Evolutionary conservation across 345 rosid genomes (phyloP), one percentile per base, ranked within the genome.

Genomic region (Brassica cretica): DNA sequence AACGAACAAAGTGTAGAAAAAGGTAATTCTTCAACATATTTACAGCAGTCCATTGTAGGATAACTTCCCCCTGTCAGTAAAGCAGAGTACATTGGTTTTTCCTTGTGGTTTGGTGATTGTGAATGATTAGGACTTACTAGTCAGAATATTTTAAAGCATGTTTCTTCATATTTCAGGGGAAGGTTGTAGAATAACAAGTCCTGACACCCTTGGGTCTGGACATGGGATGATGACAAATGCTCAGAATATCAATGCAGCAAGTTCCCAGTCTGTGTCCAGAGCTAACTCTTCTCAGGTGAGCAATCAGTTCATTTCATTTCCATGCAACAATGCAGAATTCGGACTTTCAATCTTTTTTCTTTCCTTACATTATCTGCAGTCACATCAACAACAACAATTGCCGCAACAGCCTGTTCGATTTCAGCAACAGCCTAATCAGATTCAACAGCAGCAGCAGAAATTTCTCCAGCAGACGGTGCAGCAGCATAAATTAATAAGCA

Each of bases 401-500:
- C 96, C 84, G 83, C 91, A 84, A 64, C 90, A 78, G 61, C 80
- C 81, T 82, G 79, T 78, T 84, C 90, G 83, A 79, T 88, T 83
- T 66, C 82, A 49, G 51, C 65, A 80, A 70, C 94, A 84, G 68
- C 93, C 51, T 44, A 46, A 85, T 75, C 89, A 88, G 68, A 76
- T 83, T 85, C 87, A 49, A 49, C 55, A 82, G 71, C 88, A 85
- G 44, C 92, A 88, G 46, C 81, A 77, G 61, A 80, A 84, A 16
- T 86, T 82, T 74, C 87, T 88, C 76, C 94, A 82, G 85, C 91
- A 87, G 84, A 83, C 72, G 70, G 91, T 76, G 84, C 90, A 83
- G 76, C 90, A 87, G 15, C 96, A 86, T 72, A 84, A 78, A 73
- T 21, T 80, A 72, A 60, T 81, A 66, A 86, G 79, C 64, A 84